Conservation (phyloP, 495 filamentous ascomycete genomes). For the Podospora bellae-mahoneyi region DNA sequence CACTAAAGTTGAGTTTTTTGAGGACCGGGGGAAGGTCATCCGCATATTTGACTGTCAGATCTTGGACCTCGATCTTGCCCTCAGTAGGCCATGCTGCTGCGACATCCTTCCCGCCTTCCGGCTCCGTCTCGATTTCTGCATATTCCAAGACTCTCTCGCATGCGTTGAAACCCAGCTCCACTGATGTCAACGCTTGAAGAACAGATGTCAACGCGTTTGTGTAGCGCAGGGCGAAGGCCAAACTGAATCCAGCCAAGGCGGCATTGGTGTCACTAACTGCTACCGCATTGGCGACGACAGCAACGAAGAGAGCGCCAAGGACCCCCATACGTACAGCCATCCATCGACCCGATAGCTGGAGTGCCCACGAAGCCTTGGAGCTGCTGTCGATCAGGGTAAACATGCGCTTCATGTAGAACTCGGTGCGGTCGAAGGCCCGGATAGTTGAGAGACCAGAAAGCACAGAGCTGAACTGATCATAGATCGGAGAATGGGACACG, state of each 20-base stretch:
- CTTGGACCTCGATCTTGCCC: conserved; percentile 40
- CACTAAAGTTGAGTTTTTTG: conserved; percentile 42
- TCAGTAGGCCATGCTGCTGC: conserved; percentile 46
- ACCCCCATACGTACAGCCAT: conserved; percentile 57
- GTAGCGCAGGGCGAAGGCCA: conserved; percentile 54
- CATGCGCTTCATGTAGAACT: conserved; percentile 54
- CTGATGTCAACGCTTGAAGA: conserved; percentile 49
- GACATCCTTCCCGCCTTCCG: conserved; percentile 32
- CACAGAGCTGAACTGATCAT: conserved; percentile 58
- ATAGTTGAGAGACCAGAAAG: conserved; percentile 63
- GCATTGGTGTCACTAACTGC: conserved; percentile 56
- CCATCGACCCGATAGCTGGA: conserved; percentile 59
- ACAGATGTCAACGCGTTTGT: conserved; percentile 47
- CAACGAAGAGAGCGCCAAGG: conserved; percentile 58
- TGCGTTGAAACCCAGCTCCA: conserved; percentile 44
- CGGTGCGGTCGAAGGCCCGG: conserved; percentile 55
- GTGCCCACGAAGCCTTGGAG: conserved; percentile 50
- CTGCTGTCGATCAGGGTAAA: conserved; percentile 55
- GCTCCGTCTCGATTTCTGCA: conserved; percentile 36
- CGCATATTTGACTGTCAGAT: conserved; percentile 42
- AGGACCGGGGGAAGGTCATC: conserved; percentile 42
- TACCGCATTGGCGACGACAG: conserved; percentile 55
- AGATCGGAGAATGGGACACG: conserved; percentile 58
- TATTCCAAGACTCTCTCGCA: conserved; percentile 42
- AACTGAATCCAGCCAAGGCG: conserved; percentile 54